Percentiles rank a stretch among this genome's conserved stretches.
phyloP scores from a whole-genome alignment of 148 eudicot genomes.

The Cornus florida region DNA sequence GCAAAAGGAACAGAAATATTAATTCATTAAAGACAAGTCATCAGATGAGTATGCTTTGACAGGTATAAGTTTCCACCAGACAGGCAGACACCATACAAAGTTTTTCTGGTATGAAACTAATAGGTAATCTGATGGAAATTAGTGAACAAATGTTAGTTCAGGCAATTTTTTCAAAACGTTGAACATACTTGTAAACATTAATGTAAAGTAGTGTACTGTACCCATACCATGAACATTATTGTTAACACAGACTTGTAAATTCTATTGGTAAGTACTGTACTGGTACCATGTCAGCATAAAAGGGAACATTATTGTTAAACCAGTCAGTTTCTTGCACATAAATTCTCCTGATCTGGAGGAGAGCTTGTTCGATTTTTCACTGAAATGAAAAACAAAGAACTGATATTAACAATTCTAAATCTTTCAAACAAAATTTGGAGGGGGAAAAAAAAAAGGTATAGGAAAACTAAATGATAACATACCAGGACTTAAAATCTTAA shows the following conservation, averaged over 20 bases:
- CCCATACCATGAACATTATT: too few relatives aligned
- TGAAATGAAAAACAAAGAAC: constrained; percentile 27
- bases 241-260: too few relatives aligned
- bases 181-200: neutral
- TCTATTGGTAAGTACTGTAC: neutral
- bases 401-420: neutral
- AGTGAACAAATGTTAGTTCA: neutral
- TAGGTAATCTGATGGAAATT: neutral
- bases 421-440: neutral
- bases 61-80: neutral
- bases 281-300: constrained; percentile 15
- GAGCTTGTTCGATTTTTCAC: constrained; percentile 44
- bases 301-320: constrained; percentile 8
- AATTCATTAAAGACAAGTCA: neutral
- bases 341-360: constrained; percentile 21
- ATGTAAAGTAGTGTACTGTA: too few relatives aligned
- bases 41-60: neutral
- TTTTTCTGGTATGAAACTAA: neutral
- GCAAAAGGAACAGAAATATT: neutral
- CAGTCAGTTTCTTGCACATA: constrained; percentile 21
- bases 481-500: constrained; percentile 74
- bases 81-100: neutral
- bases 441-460: neutral
- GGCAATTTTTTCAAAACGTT: neutral
- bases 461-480: constrained; percentile 3